phyloP scores from a whole-genome alignment of 2,329 filamentous ascomycete genomes.

The Peltaster fructicola region DNA sequence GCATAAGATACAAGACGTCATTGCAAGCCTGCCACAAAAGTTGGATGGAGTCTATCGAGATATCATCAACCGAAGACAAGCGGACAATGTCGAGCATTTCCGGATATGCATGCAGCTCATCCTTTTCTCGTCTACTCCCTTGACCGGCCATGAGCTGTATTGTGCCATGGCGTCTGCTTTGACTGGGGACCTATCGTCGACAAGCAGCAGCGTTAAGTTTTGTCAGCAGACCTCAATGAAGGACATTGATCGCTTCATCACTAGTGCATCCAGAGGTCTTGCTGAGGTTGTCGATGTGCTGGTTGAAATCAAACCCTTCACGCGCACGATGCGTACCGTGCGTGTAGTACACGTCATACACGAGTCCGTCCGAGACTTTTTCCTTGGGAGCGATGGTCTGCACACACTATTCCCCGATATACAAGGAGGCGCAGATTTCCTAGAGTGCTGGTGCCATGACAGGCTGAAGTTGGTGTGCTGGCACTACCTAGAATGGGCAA shows the following conservation, averaged over 20 bases:
- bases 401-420: conserved; percentile 13
- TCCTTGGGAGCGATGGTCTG: conserved; percentile 22
- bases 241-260: conserved; percentile 19
- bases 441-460: conserved; percentile 5
- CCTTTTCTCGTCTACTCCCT: conserved; percentile 29
- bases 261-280: conserved; percentile 33
- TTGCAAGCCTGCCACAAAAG: too few species aligned
- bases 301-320: too few species aligned
- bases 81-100: conserved; percentile 23
- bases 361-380: conserved; percentile 32
- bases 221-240: too few species aligned
- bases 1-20: too few species aligned
- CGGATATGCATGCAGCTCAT: conserved; percentile 36
- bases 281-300: conserved; percentile 28
- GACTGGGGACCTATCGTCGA: too few species aligned
- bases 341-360: conserved; percentile 41
- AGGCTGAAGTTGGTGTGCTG: too few species aligned
- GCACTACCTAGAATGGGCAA: too few species aligned
- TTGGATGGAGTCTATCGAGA: too few species aligned
- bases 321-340: too few species aligned
- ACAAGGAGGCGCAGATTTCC: neutral
- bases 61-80: too few species aligned
- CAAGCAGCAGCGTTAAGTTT: too few species aligned
- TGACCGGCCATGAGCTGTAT: conserved; percentile 30
- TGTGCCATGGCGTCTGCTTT: conserved; percentile 22